Conservation (phyloP, 1,284 basidiomycete species). For the Marasmius fiardii region DNA sequence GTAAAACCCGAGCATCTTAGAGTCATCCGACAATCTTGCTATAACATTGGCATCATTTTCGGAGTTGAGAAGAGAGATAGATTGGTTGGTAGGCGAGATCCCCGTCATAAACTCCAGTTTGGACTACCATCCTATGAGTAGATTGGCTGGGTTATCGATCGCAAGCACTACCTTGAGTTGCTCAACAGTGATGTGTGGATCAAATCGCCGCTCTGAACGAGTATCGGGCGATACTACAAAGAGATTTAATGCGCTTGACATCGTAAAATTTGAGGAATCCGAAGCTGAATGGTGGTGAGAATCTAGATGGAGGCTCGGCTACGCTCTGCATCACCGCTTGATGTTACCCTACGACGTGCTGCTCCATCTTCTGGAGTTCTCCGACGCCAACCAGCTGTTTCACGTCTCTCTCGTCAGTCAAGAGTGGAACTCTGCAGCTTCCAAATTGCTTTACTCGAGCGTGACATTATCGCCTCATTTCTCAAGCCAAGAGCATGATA, state of each 20-base stretch:
- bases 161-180: slow-evolving; percentile 68
- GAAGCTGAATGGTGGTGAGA: background rate
- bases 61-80: slow-evolving; percentile 61
- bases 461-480: slow-evolving; percentile 1
- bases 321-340: background rate
- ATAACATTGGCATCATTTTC: slow-evolving; percentile 52
- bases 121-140: slow-evolving; percentile 40
- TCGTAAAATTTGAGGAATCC: slow-evolving; percentile 14
- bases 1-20: slow-evolving; percentile 69
- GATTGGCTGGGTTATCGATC: slow-evolving; percentile 6
- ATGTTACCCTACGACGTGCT: background rate
- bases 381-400: background rate
- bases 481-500: background rate
- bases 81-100: slow-evolving; percentile 72
- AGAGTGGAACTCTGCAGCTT: slow-evolving; percentile 5
- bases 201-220: slow-evolving; percentile 80
- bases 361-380: background rate
- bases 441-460: slow-evolving; percentile 4
- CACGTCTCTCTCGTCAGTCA: slow-evolving; percentile 8
- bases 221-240: slow-evolving; percentile 87
- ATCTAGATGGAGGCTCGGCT: background rate
- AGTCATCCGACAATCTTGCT: slow-evolving; percentile 62
- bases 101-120: slow-evolving; percentile 93
- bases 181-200: slow-evolving; percentile 67
- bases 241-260: slow-evolving; percentile 61